phyloP scores from a whole-genome alignment of 495 filamentous ascomycete species.

The Daldinia loculata region DNA sequence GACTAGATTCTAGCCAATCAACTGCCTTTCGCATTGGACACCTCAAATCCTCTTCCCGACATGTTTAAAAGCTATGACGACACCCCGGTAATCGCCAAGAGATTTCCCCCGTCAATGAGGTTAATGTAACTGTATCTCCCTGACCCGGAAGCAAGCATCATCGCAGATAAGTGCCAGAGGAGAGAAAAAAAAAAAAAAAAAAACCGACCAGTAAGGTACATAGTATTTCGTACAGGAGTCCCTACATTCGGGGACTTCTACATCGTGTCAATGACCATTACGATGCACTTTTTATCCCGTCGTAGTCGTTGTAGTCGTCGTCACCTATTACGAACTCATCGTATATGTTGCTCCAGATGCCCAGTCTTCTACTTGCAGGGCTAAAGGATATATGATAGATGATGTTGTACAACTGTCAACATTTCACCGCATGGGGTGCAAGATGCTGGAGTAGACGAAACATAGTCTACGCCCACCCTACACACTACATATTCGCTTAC shows the following conservation, averaged over 20 bases:
- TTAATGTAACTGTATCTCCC: conserved; percentile 28
- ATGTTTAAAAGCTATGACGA: conserved; percentile 37
- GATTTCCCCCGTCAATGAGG: conserved; percentile 32
- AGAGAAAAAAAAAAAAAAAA: background rate
- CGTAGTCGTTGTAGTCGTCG: background rate
- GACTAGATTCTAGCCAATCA: conserved; percentile 29
- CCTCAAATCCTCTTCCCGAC: conserved; percentile 36
- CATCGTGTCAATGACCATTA: conserved; percentile 1
- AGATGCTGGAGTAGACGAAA: conserved; percentile 4
- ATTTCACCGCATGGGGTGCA: conserved; percentile 8
- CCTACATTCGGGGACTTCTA: conserved; percentile 30
- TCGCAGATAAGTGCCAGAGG: conserved; percentile 6
- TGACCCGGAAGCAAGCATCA: conserved; percentile 21
- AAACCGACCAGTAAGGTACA: conserved; percentile 1
- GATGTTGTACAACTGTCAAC: conserved; percentile 20
- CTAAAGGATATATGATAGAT: conserved; percentile 10
- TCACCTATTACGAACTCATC: conserved; percentile 4
- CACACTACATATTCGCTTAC: conserved; percentile 25
- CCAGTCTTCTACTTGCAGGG: conserved; percentile 2
- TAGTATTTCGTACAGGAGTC: conserved; percentile 32
- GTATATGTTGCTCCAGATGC: background rate
- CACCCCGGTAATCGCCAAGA: conserved; percentile 40
- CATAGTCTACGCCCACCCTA: conserved; percentile 18
- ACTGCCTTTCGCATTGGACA: conserved; percentile 31
- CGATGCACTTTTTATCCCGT: background rate